A percentile compares a stretch with the other conserved stretches of the same genome.
Evolutionary conservation across 352 stramenopile species (phyloP).

Genomic region (Pythium oligandrum): DNA sequence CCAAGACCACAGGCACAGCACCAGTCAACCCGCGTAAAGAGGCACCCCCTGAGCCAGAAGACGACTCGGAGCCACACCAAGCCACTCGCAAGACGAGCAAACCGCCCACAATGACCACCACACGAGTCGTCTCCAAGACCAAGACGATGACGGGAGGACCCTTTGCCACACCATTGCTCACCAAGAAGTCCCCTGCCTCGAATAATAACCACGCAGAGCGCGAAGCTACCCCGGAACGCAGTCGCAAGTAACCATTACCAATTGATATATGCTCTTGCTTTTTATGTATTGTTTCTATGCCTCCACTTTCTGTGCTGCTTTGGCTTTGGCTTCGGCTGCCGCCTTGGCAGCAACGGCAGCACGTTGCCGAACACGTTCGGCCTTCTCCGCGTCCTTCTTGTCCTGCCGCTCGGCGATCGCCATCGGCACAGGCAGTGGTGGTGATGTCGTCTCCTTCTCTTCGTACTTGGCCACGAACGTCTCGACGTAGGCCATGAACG

Average conservation of each 20-base stretch:
- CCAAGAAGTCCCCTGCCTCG: background rate
- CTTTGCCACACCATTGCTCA: too few species aligned
- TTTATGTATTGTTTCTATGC: too few species aligned
- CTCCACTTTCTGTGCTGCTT: background rate
- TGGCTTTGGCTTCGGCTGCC: constrained; percentile 15
- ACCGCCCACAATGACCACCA: too few species aligned
- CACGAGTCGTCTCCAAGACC: too few species aligned
- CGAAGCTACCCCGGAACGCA: constrained; percentile 12
- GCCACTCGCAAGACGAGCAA: too few species aligned
- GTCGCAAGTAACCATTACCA: constrained; percentile 7
- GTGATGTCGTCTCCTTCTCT: constrained; percentile 36
- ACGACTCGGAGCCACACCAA: too few species aligned
- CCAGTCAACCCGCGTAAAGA: background rate
- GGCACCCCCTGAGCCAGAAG: too few species aligned
- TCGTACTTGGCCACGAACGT: constrained; percentile 42
- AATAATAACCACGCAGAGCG: constrained; percentile 13
- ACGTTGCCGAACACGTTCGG: constrained; percentile 22
- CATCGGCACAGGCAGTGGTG: constrained; percentile 39
- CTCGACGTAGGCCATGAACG: constrained; percentile 37
- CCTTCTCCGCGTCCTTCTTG: constrained; percentile 40
- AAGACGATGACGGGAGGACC: too few species aligned
- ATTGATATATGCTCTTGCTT: background rate
- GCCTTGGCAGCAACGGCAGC: constrained; percentile 11
- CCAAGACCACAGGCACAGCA: constrained; percentile 2
- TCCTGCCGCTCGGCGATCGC: constrained; percentile 54